A percentile compares a stretch with the other conserved stretches of the same genome.
These are phyloP conservation scores for Purshia tridentata DNA, from an alignment of 306 rosid species.

Conservation along the genomic window DNA sequence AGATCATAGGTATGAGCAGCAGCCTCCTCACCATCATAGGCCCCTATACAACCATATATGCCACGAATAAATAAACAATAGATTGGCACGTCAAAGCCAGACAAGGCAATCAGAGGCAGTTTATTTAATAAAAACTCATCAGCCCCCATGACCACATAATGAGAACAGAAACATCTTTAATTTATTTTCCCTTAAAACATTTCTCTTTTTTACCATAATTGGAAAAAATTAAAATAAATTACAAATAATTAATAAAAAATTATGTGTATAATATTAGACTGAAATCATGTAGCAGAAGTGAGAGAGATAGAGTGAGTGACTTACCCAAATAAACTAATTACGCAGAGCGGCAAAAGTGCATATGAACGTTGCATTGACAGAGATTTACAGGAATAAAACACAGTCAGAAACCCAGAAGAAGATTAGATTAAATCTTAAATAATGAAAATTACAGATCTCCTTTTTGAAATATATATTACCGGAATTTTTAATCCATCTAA, in stretches of 20 bases:
- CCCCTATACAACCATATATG: slow-evolving; percentile 50
- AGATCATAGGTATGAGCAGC: slow-evolving; percentile 95
- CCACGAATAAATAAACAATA: not conserved
- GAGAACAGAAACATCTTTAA: slow-evolving; percentile 8
- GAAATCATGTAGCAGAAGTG: slow-evolving; percentile 12
- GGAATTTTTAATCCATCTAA: too few relatives aligned
- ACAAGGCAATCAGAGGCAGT: not conserved
- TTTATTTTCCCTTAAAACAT: not conserved
- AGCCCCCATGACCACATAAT: slow-evolving; percentile 15
- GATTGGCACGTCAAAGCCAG: not conserved
- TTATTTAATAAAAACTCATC: not conserved
- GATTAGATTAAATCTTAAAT: slow-evolving; percentile 1
- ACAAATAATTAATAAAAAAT: not conserved
- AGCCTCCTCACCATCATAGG: slow-evolving; percentile 80
- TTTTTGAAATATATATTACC: not conserved
- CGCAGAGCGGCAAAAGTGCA: slow-evolving; percentile 47
- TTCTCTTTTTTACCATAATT: not conserved
- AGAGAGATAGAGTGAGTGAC: slow-evolving; percentile 16
- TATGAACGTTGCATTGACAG: slow-evolving; percentile 61
- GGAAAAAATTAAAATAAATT: not conserved
- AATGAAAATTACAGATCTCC: slow-evolving; percentile 43
- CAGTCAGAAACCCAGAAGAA: slow-evolving; percentile 46
- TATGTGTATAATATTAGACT: not conserved
- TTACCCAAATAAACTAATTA: slow-evolving; percentile 93
- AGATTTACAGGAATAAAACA: slow-evolving; percentile 48